phyloP scores from a whole-genome alignment of 1,284 basidiomycete genomes.

The Testicularia cyperi region DNA sequence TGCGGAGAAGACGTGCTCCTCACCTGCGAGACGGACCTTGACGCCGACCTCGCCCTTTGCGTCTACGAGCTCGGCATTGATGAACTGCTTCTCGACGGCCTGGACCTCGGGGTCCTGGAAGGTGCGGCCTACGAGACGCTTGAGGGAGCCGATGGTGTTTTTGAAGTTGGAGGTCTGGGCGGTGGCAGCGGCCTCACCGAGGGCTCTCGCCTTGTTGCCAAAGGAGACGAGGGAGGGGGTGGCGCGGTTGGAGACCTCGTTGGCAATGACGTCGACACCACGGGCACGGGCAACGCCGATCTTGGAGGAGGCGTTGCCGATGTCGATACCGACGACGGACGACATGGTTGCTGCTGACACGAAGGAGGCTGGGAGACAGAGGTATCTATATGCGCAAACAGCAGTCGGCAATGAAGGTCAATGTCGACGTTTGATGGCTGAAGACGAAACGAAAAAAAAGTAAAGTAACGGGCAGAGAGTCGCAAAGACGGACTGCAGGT shows the following conservation, averaged over 20 bases:
- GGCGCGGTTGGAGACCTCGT: conserved; percentile 58
- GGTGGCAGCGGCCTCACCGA: conserved; percentile 58
- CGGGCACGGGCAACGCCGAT: conserved; percentile 58
- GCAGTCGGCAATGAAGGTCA: too few relatives aligned
- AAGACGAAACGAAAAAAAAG: too few relatives aligned
- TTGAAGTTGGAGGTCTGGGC: conserved; percentile 60
- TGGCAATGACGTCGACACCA: conserved; percentile 57
- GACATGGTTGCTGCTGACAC: conserved; percentile 44
- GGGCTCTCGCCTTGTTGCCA: conserved; percentile 56
- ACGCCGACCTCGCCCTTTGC: conserved; percentile 58
- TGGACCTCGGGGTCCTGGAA: conserved; percentile 55
- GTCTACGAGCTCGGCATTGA: conserved; percentile 58
- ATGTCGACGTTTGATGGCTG: too few relatives aligned
- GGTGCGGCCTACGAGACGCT: conserved; percentile 56
- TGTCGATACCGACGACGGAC: conserved; percentile 58
- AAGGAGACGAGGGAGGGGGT: conserved; percentile 59
- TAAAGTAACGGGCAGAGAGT: too few relatives aligned
- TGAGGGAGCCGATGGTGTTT: conserved; percentile 59
- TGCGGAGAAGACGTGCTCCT: conserved; percentile 56
- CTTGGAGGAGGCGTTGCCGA: conserved; percentile 55
- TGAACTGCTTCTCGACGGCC: conserved; percentile 56
- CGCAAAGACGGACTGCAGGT: too few relatives aligned
- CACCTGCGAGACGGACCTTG: conserved; percentile 55
- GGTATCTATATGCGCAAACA: too few relatives aligned
- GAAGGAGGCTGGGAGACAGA: too few relatives aligned